Conservation (phyloP, 2,329 filamentous ascomycete genomes). For the Aspergillus neoniger region DNA sequence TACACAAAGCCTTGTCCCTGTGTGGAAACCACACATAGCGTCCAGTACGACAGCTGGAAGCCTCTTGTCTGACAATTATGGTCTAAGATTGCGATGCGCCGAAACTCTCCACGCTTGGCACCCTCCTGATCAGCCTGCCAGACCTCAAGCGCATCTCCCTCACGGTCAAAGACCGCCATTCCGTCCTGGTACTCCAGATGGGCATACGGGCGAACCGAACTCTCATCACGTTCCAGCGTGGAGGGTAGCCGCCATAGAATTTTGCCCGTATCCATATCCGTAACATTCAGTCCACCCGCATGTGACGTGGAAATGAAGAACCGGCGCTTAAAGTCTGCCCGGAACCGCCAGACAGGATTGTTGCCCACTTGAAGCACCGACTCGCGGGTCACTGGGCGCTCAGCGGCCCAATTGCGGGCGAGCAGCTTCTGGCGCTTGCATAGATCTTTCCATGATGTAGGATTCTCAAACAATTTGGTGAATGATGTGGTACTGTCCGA, state of each 20-base stretch:
- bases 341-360: constrained; percentile 49
- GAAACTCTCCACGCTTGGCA: constrained; percentile 42
- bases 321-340: constrained; percentile 50
- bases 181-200: constrained; percentile 53
- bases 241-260: constrained; percentile 43
- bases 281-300: constrained; percentile 49
- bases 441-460: constrained; percentile 47
- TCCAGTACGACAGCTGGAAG: constrained; percentile 48
- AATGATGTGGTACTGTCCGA: constrained; percentile 28
- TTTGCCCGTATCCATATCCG: constrained; percentile 48
- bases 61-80: constrained; percentile 49
- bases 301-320: constrained; percentile 51
- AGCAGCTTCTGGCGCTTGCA: constrained; percentile 47
- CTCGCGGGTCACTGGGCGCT: constrained; percentile 39
- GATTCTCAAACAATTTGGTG: constrained; percentile 36
- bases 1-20: constrained; percentile 50
- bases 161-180: constrained; percentile 48
- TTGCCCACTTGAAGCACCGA: constrained; percentile 45
- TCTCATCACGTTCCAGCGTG: constrained; percentile 24
- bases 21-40: constrained; percentile 50
- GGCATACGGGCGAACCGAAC: constrained; percentile 46
- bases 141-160: constrained; percentile 49
- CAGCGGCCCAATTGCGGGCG: constrained; percentile 40
- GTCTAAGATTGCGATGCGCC: constrained; percentile 41
- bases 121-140: constrained; percentile 45